A percentile compares a stretch with the other conserved stretches of the same genome.
Conservation (phyloP, 805 yeast species). For the Alloascoidea hylecoeti region DNA sequence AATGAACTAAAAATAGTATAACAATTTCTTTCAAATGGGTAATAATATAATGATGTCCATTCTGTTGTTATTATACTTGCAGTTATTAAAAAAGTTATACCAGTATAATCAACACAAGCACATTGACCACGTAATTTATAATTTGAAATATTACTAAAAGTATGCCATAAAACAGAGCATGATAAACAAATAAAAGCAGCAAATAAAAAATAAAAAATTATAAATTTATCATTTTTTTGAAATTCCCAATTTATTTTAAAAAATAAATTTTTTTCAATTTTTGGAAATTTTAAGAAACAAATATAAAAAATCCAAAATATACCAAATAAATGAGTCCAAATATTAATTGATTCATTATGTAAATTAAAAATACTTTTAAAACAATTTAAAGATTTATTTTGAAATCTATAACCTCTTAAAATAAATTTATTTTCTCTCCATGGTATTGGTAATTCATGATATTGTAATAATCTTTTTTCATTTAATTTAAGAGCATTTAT, state of each 20-base stretch:
- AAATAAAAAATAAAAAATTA: slow-evolving; percentile 47
- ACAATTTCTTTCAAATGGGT: slow-evolving; percentile 28
- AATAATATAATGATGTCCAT: slow-evolving; percentile 58
- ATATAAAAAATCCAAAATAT: slow-evolving; percentile 42
- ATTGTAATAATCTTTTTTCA: slow-evolving; percentile 40
- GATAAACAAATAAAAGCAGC: slow-evolving; percentile 68
- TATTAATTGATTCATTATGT: slow-evolving; percentile 86
- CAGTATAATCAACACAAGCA: slow-evolving; percentile 93
- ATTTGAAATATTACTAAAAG: slow-evolving; percentile 55
- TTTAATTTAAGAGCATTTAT: background rate
- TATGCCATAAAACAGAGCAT: slow-evolving; percentile 84
- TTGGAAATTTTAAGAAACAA: slow-evolving; percentile 48
- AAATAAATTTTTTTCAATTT: slow-evolving; percentile 36
- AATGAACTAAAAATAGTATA: slow-evolving; percentile 48
- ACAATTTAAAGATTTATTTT: slow-evolving; percentile 45
- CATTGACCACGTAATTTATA: slow-evolving; percentile 46
- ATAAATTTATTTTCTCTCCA: slow-evolving; percentile 92
- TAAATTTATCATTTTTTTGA: slow-evolving; percentile 25
- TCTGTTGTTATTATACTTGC: slow-evolving; percentile 83
- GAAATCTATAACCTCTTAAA: slow-evolving; percentile 74
- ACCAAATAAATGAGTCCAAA: slow-evolving; percentile 86
- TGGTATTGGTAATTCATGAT: slow-evolving; percentile 78
- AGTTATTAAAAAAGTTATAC: slow-evolving; percentile 80
- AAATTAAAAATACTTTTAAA: slow-evolving; percentile 39
- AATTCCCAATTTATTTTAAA: slow-evolving; percentile 32